Base-by-base conservation (phyloP, 306 rosid genomes). In the Cucurbita pepo region DNA sequence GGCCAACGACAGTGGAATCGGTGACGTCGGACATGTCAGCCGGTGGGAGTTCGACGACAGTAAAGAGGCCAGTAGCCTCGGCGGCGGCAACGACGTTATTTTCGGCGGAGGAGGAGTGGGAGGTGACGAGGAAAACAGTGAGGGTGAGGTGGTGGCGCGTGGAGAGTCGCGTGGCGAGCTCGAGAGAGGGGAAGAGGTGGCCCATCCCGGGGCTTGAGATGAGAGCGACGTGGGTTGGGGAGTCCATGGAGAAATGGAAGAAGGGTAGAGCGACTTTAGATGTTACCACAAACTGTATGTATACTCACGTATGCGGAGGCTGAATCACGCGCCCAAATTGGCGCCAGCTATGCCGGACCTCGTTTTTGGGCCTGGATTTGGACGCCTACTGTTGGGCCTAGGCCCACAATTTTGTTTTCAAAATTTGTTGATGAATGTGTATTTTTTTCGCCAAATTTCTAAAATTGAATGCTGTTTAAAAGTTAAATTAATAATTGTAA, bases 201-300 rank as follows among this genome's bases (percentile, higher is more conserved):
- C 84, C 81, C 52, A 81, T 14, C 30, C 84, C 81, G 0, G 78
- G 81, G 75, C 81, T 53, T 3, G 81, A 63, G 5, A 81, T 54
- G 8, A 81, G 60, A 7, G 62, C 74, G 0, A 74, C 78, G 13
- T 77, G 79, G 5, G 74, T 71, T 61, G 6, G 3, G 47, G 67
- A 61, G 9, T 54, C 67, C 76, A 73, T 73, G 43, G 67, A 18
- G 25, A 5, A 51, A 0, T 5, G 36, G 13, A 34, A 65, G 55
- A 1, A 6, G 14, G 12, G 63, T 57, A 9, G 6, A 60, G 47
- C 38, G 38, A 16, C 41, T 5, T 8, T 2, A 63, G 13, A 45
- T 8, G 65, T 14, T 59, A 14, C 36, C 3, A 0, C n/a, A 10
- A 5, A 58, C 19, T 34, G 44, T 14, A 56, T 34, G 44, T 14